Evolutionary conservation across 148 eudicot species (phyloP).

Genomic region (Vaccinium darrowii): DNA sequence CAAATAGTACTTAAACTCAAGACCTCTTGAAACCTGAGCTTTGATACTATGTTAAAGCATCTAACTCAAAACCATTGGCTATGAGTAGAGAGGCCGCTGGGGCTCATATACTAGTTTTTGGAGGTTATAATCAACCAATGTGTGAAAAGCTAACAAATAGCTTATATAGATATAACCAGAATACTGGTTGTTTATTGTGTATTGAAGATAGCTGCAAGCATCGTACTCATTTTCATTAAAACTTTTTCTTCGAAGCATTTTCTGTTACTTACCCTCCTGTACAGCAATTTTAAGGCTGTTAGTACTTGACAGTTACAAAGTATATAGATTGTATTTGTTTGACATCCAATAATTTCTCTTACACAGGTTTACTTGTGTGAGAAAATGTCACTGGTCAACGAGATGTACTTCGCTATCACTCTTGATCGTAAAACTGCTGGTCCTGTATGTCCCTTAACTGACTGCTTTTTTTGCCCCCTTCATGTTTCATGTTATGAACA

Average conservation of each 20-base stretch:
- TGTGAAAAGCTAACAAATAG: no score
- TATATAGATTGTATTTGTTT: neutral
- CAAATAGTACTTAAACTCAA: no score
- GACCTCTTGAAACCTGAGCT: no score
- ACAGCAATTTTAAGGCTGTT: neutral
- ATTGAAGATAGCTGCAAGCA: constrained; percentile 6
- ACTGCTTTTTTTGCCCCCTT: neutral
- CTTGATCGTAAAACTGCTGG: constrained; percentile 89
- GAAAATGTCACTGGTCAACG: constrained; percentile 80
- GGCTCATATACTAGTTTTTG: no score
- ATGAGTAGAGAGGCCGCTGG: no score
- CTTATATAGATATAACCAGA: neutral
- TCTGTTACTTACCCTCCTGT: neutral
- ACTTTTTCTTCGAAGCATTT: neutral
- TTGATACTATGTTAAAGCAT: no score
- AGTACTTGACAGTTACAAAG: neutral
- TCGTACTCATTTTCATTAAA: neutral
- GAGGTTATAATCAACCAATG: no score
- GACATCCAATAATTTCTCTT: neutral
- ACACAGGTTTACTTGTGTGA: constrained; percentile 85
- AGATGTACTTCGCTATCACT: constrained; percentile 97
- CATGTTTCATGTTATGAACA: neutral
- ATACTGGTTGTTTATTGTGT: neutral
- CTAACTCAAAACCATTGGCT: no score
- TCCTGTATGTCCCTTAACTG: constrained; percentile 64